Percentiles rank a stretch among this genome's conserved stretches.
These are phyloP conservation scores for Binderoboletus segoi DNA, from an alignment of 1,284 basidiomycete genomes.

Conservation along the genomic window DNA sequence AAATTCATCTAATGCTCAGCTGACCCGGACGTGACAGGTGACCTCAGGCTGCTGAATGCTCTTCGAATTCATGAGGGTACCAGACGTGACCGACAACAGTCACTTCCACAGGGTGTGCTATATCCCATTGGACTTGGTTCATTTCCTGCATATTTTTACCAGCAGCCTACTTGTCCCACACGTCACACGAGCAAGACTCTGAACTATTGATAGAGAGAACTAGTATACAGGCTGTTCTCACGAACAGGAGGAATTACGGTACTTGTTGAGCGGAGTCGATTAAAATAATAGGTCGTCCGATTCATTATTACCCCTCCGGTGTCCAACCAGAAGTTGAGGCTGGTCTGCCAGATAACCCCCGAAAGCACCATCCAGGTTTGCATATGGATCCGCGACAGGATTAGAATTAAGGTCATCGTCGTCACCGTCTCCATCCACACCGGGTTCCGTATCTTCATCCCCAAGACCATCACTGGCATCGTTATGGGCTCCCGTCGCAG, in stretches of 20 bases:
- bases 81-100: neutral
- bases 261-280: constrained; percentile 8
- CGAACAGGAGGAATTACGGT: neutral
- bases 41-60: no score
- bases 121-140: neutral
- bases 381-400: constrained; percentile 64
- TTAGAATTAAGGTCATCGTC: constrained; percentile 38
- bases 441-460: constrained; percentile 19
- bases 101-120: neutral
- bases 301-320: constrained; percentile 29
- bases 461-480: neutral
- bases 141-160: neutral
- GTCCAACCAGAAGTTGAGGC: constrained; percentile 54
- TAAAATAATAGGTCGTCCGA: constrained; percentile 59
- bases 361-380: constrained; percentile 72
- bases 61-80: neutral
- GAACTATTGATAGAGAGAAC: constrained; percentile 1
- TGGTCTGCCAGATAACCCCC: constrained; percentile 65
- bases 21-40: constrained; percentile 18
- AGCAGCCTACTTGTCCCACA: constrained; percentile 1
- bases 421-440: constrained; percentile 33
- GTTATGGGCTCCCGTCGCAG: neutral
- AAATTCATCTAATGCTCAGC: constrained; percentile 41
- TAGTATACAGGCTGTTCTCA: constrained; percentile 8
- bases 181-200: constrained; percentile 13